These are phyloP conservation scores for Lophiotrema nucula DNA, from an alignment of 495 filamentous ascomycete genomes.

Conservation along the genomic window DNA sequence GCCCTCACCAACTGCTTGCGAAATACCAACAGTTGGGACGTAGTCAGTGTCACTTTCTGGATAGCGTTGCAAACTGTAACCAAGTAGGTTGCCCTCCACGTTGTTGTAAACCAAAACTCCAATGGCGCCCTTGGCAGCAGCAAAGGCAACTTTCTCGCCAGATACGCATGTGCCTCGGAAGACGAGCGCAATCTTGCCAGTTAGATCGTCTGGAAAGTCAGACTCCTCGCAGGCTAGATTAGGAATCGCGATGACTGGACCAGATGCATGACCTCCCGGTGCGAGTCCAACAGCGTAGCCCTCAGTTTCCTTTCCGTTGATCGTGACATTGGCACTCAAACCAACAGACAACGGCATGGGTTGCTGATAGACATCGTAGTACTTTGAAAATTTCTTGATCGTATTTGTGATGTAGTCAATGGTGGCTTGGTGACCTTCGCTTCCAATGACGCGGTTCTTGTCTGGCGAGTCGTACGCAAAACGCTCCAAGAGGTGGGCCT, in stretches of 20 bases:
- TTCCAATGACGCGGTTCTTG: constrained; percentile 60
- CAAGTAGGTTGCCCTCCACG: constrained; percentile 49
- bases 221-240: constrained; percentile 58
- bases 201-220: constrained; percentile 55
- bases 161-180: constrained; percentile 63
- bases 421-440: constrained; percentile 60
- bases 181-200: constrained; percentile 61
- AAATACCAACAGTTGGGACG: constrained; percentile 56
- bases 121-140: constrained; percentile 57
- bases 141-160: constrained; percentile 56
- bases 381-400: constrained; percentile 48
- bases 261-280: constrained; percentile 49
- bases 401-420: constrained; percentile 60
- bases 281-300: constrained; percentile 44
- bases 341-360: constrained; percentile 47
- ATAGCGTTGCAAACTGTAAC: constrained; percentile 54
- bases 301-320: constrained; percentile 35
- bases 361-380: constrained; percentile 63
- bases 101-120: constrained; percentile 68
- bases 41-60: constrained; percentile 47
- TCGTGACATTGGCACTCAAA: constrained; percentile 38
- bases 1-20: constrained; percentile 51
- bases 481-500: constrained; percentile 44
- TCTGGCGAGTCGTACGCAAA: constrained; percentile 50
- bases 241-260: constrained; percentile 48